phyloP scores from a whole-genome alignment of 2,329 filamentous ascomycete genomes.

The Pseudocercospora macadamiae region DNA sequence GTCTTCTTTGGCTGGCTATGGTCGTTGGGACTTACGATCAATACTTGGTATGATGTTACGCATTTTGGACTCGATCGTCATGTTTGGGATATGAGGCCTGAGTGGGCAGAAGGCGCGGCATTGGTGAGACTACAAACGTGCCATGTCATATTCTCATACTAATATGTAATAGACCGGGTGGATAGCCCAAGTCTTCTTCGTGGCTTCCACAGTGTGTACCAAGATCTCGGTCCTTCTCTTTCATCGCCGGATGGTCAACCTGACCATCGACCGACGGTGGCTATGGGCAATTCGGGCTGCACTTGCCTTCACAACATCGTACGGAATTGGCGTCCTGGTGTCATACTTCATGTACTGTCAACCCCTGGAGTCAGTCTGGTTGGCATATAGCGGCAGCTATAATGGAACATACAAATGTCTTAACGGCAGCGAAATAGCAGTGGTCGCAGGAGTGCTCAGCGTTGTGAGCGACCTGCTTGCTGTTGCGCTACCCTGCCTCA shows the following conservation, averaged over 20 bases:
- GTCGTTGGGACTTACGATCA: constrained; percentile 26
- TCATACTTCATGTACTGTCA: constrained; percentile 27
- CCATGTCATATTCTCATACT: neutral
- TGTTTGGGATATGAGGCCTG: constrained; percentile 29
- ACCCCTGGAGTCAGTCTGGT: constrained; percentile 31
- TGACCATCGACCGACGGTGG: constrained; percentile 25
- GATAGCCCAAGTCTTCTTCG: constrained; percentile 31
- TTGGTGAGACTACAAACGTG: constrained; percentile 18
- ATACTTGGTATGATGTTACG: constrained; percentile 21
- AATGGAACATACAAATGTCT: constrained; percentile 23
- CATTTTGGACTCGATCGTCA: constrained; percentile 28
- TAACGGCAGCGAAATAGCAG: constrained; percentile 10
- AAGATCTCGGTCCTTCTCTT: constrained; percentile 35
- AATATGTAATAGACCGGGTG: constrained; percentile 21
- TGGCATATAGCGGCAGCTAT: constrained; percentile 20
- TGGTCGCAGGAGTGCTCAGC: constrained; percentile 24
- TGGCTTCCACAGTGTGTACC: constrained; percentile 26
- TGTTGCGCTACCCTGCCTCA: constrained; percentile 30
- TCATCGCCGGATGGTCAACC: constrained; percentile 31
- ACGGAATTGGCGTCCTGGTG: constrained; percentile 25
- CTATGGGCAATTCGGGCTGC: constrained; percentile 27
- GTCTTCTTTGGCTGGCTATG: constrained; percentile 29
- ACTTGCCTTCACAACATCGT: constrained; percentile 26
- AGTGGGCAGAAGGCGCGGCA: constrained; percentile 22
- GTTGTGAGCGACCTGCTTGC: constrained; percentile 31